phyloP scores from a whole-genome alignment of 202 grass and related monocot species.

The Alloteropsis angusta region DNA sequence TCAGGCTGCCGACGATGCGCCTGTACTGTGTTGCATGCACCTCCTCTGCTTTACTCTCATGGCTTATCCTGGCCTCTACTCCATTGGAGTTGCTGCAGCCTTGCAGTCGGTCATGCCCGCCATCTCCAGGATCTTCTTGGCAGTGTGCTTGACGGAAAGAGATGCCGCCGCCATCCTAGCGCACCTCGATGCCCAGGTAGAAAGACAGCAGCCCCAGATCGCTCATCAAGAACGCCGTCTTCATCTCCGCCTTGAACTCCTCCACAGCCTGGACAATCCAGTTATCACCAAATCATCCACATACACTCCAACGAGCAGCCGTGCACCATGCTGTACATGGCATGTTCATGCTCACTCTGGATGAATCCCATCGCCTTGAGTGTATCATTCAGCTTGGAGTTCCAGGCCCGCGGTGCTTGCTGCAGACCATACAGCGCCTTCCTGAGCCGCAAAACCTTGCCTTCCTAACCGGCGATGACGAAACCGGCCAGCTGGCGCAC shows the following conservation, averaged over 20 bases:
- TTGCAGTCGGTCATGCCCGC: background rate
- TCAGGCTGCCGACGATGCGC: too few species aligned
- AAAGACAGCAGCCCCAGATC: too few species aligned
- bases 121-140: background rate
- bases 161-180: too few species aligned
- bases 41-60: background rate
- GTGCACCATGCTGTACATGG: background rate
- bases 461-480: background rate
- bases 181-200: too few species aligned
- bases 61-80: background rate
- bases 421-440: background rate
- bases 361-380: background rate
- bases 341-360: background rate
- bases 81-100: background rate
- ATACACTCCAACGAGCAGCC: background rate
- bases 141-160: too few species aligned
- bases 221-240: too few species aligned
- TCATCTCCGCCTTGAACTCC: too few species aligned
- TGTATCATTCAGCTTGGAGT: background rate
- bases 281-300: background rate
- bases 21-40: background rate
- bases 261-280: background rate
- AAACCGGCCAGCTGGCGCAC: background rate
- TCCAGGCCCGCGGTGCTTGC: background rate
- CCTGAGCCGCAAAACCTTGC: background rate